A percentile compares a stretch with the other conserved stretches of the same genome.
Evolutionary conservation across 2,329 filamentous ascomycete genomes (phyloP).

Genomic region (Metarhizium guizhouense): DNA sequence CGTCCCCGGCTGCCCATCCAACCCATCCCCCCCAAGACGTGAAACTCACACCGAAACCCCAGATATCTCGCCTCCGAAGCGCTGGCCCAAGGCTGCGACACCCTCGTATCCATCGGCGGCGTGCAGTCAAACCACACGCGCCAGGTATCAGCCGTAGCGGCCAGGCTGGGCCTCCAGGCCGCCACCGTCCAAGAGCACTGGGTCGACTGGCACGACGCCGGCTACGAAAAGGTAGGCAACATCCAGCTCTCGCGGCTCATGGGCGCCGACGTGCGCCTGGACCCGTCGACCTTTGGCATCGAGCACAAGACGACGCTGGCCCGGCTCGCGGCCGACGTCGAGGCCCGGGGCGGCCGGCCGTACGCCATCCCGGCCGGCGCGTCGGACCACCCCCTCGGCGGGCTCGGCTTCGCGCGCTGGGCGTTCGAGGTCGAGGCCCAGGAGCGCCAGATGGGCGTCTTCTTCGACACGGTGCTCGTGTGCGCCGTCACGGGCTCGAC

Average conservation of each 20-base stretch:
- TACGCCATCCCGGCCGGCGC: conserved; percentile 68
- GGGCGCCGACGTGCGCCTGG: conserved; percentile 54
- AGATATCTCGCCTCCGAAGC: conserved; percentile 59
- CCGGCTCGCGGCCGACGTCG: conserved; percentile 43
- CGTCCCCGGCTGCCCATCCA: background rate
- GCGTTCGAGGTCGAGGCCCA: conserved; percentile 59
- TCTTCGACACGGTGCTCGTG: conserved; percentile 60
- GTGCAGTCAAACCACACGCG: conserved; percentile 64
- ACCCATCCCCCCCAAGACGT: background rate
- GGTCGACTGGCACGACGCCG: conserved; percentile 52
- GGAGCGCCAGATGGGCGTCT: conserved; percentile 50
- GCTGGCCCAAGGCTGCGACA: conserved; percentile 45
- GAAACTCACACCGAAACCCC: background rate
- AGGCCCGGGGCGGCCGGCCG: conserved; percentile 45
- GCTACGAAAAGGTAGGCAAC: conserved; percentile 59
- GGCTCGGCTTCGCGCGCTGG: conserved; percentile 62
- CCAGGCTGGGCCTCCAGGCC: conserved; percentile 45
- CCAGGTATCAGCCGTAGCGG: conserved; percentile 54
- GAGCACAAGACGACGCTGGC: conserved; percentile 56
- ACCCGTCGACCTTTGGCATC: conserved; percentile 55
- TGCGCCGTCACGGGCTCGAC: conserved; percentile 65
- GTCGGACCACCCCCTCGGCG: conserved; percentile 61
- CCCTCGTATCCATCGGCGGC: conserved; percentile 57
- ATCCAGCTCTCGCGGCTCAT: conserved; percentile 62
- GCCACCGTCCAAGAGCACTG: conserved; percentile 54